These are phyloP conservation scores for Venturia oleaginea DNA, from an alignment of 2,329 filamentous ascomycete genomes.

Conservation along the genomic window DNA sequence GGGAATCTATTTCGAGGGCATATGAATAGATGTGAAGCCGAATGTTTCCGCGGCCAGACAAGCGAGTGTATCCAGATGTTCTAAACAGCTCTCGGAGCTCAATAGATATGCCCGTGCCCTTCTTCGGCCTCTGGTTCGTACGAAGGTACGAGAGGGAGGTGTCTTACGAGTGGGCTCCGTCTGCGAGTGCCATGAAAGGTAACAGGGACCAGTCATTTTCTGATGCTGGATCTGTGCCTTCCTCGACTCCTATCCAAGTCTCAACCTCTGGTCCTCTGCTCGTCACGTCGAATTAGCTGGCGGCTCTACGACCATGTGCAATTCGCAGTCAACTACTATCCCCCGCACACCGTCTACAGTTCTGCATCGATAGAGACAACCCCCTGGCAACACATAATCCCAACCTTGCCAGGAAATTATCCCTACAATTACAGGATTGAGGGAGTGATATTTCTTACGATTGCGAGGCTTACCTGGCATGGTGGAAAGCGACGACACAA, in stretches of 20 bases:
- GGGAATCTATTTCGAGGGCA: background rate
- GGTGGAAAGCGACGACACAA: slow-evolving; percentile 46
- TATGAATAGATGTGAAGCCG: no score
- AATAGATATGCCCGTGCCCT: background rate
- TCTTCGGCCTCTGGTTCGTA: background rate
- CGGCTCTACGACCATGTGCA: background rate
- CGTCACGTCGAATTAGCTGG: slow-evolving; percentile 10
- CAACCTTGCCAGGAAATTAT: background rate
- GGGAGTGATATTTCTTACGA: background rate
- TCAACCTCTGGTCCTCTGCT: slow-evolving; percentile 81
- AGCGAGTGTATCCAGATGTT: background rate
- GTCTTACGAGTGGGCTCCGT: slow-evolving; percentile 84
- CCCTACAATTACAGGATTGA: background rate
- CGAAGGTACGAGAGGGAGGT: background rate
- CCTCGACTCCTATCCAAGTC: slow-evolving; percentile 71
- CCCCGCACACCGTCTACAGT: background rate
- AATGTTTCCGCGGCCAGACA: background rate
- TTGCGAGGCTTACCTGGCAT: slow-evolving; percentile 31
- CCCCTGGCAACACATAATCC: background rate
- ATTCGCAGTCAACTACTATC: background rate
- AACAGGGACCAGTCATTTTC: slow-evolving; percentile 82
- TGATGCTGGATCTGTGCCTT: slow-evolving; percentile 66
- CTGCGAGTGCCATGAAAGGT: slow-evolving; percentile 93
- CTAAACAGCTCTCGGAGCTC: background rate
- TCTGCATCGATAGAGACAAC: background rate